A percentile compares a stretch with the other conserved stretches of the same genome.
Conservation (phyloP, 2,329 filamentous ascomycete species). For the Cladobotryum mycophilum region DNA sequence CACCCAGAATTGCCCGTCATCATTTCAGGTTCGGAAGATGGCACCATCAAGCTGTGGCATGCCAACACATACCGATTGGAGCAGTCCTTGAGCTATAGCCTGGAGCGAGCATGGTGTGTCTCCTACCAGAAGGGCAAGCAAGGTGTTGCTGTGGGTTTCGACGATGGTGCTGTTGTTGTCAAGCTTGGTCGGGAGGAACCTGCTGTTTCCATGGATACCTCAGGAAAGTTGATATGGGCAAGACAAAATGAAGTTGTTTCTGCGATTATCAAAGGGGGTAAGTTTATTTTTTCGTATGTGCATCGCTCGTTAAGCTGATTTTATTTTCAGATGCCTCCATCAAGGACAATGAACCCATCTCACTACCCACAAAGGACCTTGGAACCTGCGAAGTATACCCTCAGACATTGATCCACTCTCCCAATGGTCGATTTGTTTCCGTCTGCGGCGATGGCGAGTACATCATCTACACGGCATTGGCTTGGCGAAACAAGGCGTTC, state of each 20-base stretch:
- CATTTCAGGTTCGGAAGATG: constrained; percentile 95
- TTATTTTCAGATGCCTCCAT: constrained; percentile 56
- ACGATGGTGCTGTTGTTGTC: constrained; percentile 94
- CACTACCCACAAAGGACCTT: constrained; percentile 85
- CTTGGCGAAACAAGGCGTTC: constrained; percentile 96
- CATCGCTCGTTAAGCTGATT: constrained; percentile 21
- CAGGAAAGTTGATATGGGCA: constrained; percentile 94
- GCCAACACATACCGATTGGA: constrained; percentile 95
- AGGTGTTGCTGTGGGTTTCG: constrained; percentile 90
- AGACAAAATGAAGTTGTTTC: constrained; percentile 93
- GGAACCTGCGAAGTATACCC: constrained; percentile 96
- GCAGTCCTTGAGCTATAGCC: constrained; percentile 89
- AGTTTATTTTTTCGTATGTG: constrained; percentile 17
- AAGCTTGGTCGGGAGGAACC: constrained; percentile 97
- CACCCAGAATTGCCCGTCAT: constrained; percentile 96
- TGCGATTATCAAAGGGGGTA: constrained; percentile 81
- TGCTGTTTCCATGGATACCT: constrained; percentile 93
- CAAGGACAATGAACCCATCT: constrained; percentile 85
- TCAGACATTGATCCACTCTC: constrained; percentile 89
- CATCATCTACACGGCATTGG: constrained; percentile 95
- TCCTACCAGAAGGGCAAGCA: constrained; percentile 92
- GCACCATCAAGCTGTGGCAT: constrained; percentile 97
- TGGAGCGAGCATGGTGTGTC: constrained; percentile 97
- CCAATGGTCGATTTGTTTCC: constrained; percentile 79
- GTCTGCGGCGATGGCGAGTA: constrained; percentile 94